A percentile compares a stretch with the other conserved stretches of the same genome.
These are phyloP conservation scores for Phycomyces blakesleeanus DNA, from an alignment of 192 early-diverging fungal genomes.

Conservation along the genomic window DNA sequence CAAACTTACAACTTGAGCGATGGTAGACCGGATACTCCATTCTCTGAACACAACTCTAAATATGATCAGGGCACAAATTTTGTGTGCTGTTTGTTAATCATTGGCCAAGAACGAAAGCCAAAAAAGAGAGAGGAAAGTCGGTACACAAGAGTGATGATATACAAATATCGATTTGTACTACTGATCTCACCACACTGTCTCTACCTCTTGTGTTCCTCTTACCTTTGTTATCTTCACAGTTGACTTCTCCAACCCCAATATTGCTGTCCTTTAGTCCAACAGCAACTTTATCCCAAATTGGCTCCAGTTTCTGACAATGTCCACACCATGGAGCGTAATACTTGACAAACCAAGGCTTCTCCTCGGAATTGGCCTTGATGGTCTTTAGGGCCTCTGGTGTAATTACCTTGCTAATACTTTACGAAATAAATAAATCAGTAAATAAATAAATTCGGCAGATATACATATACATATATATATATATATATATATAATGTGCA, in stretches of 20 bases:
- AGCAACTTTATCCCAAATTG: conserved; percentile 71
- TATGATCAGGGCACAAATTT: no score
- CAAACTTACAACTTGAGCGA: conserved; percentile 6
- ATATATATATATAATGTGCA: no score
- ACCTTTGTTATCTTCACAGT: conserved; percentile 66
- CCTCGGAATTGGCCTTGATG: neutral
- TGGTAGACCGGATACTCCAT: conserved; percentile 2
- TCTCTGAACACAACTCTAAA: conserved; percentile 1
- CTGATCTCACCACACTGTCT: no score
- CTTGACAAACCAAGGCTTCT: conserved; percentile 65
- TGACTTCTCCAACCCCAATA: conserved; percentile 78
- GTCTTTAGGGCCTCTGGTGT: neutral
- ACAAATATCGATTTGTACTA: neutral
- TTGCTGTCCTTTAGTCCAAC: conserved; percentile 50
- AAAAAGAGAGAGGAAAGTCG: neutral
- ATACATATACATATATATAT: no score
- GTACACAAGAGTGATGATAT: neutral
- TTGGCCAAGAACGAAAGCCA: neutral
- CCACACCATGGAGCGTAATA: conserved; percentile 86
- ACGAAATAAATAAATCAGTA: no score
- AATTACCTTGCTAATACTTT: neutral
- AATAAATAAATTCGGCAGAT: no score
- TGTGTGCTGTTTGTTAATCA: neutral
- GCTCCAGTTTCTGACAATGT: conserved; percentile 81
- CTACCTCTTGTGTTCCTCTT: neutral